Base-by-base conservation (phyloP, 2,329 filamentous ascomycete genomes). In the Huntiella bhutanensis region DNA sequence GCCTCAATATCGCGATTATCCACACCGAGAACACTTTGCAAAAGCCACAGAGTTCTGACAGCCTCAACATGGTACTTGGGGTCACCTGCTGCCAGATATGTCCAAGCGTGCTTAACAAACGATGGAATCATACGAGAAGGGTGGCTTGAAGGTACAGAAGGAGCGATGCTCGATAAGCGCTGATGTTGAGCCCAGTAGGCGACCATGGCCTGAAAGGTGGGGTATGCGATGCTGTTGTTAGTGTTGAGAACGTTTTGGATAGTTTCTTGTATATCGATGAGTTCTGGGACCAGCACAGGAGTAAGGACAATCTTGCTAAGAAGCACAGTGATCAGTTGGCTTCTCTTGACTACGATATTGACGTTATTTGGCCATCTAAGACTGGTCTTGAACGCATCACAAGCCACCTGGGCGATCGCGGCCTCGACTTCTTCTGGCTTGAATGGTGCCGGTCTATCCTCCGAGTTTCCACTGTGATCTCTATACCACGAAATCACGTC, bases 61-160 rank as follows among this genome's bases (percentile, higher is more conserved):
- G 86, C 80, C 63, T 98, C 92, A 32, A 98, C 87, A 56, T 96
- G 91, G 53, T 88, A 92, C 57, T 94, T 94, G 0, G 87, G 86
- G 51, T 80, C 78, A 10, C 77, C 70, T n/a, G 83, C 79, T 0
- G 85, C 82, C 35, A 98, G 63, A 55, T 83, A 85, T 4, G 65
- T 60, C 91, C 91, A 98, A 0, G 88, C 70, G 47, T 79, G 72
- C 1, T 67, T 67, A 12, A 91, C 77, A 16, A 96, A 64, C 22
- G 73, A 69, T 15, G 75, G 68, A 4, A 88, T 72, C 6, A 93
- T 62, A 47, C 64, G 69, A 47, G 68, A 79, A 13, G 41, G 41
- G 16, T 43, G 32, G 22, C 41, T 33, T 17, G 41, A 43, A 12
- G 28, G 28, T 17, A 7, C 16, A 12, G 7, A 17, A 5, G 16